Percentiles rank a stretch among this genome's conserved stretches.
phyloP scores from a whole-genome alignment of 768 basidiomycete species.

The Psilocybe cyanescens region DNA sequence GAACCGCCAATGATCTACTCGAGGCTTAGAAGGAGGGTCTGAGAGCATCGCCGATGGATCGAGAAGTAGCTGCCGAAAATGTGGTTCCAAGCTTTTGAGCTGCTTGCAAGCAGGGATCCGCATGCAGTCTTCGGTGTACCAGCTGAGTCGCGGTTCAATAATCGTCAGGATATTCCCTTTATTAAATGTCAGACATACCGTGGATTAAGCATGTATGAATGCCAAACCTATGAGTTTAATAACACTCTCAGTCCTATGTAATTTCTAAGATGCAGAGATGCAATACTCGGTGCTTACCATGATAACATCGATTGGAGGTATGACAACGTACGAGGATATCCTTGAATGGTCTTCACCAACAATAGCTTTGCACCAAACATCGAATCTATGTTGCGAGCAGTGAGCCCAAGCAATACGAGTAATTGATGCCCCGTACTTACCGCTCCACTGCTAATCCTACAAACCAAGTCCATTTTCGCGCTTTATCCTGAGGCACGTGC shows the following conservation, averaged over 20 bases:
- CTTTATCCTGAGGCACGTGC: slow-evolving; percentile 25
- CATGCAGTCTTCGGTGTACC: slow-evolving; percentile 36
- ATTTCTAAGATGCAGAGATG: no score
- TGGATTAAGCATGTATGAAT: slow-evolving; percentile 39
- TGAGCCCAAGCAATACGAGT: background rate
- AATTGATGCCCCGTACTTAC: slow-evolving; percentile 15
- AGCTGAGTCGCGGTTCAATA: slow-evolving; percentile 17
- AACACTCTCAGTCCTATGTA: background rate
- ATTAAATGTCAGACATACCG: slow-evolving; percentile 14
- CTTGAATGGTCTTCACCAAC: slow-evolving; percentile 14
- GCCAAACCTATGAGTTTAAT: slow-evolving; percentile 31
- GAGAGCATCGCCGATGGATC: slow-evolving; percentile 16
- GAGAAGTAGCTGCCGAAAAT: slow-evolving; percentile 13
- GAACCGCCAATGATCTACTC: slow-evolving; percentile 20
- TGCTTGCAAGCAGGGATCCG: slow-evolving; percentile 24
- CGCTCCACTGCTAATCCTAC: slow-evolving; percentile 40
- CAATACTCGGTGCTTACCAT: slow-evolving; percentile 28
- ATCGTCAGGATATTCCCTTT: background rate
- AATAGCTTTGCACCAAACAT: slow-evolving; percentile 27
- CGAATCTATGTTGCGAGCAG: slow-evolving; percentile 28
- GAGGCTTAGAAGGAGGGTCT: slow-evolving; percentile 12
- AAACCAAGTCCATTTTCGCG: slow-evolving; percentile 39
- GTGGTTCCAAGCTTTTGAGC: slow-evolving; percentile 25
- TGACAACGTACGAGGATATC: slow-evolving; percentile 15
- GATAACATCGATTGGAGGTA: slow-evolving; percentile 41